These are phyloP conservation scores for Juglanconis oblonga DNA, from an alignment of 2,329 filamentous ascomycete genomes.

Conservation along the genomic window DNA sequence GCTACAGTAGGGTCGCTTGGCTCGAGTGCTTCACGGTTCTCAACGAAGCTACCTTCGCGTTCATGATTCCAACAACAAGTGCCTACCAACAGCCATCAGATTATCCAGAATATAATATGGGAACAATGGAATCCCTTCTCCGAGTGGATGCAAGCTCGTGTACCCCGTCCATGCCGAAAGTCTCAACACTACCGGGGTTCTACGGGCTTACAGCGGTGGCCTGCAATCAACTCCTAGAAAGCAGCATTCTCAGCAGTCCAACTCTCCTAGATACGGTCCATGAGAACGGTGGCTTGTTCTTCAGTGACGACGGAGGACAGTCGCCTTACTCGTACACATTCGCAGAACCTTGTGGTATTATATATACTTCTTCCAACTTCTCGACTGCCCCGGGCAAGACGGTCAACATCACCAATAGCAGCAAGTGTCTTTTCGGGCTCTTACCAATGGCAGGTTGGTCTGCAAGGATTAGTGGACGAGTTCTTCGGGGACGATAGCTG, in stretches of 20 bases:
- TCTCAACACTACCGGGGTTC: not conserved
- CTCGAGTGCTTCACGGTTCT: not conserved
- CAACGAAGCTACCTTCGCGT: not conserved
- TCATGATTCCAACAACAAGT: not conserved
- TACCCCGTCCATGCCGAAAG: not conserved
- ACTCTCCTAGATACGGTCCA: no score
- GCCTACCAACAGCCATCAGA: not conserved
- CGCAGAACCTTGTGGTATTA: no score
- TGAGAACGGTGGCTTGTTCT: no score
- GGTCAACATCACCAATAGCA: not conserved
- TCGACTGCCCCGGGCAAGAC: not conserved
- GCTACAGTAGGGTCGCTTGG: not conserved
- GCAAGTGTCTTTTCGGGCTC: not conserved
- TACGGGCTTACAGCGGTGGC: not conserved
- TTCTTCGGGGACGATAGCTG: not conserved
- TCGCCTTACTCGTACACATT: no score
- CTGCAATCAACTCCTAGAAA: not conserved
- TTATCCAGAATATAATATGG: not conserved
- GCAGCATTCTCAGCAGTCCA: not conserved
- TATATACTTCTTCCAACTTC: not conserved
- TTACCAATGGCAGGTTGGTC: not conserved
- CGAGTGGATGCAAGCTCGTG: not conserved
- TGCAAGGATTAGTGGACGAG: not conserved
- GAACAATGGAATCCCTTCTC: not conserved
- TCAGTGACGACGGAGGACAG: no score